phyloP scores from a whole-genome alignment of 805 yeast genomes.

The Sporopachydermia lactativora region DNA sequence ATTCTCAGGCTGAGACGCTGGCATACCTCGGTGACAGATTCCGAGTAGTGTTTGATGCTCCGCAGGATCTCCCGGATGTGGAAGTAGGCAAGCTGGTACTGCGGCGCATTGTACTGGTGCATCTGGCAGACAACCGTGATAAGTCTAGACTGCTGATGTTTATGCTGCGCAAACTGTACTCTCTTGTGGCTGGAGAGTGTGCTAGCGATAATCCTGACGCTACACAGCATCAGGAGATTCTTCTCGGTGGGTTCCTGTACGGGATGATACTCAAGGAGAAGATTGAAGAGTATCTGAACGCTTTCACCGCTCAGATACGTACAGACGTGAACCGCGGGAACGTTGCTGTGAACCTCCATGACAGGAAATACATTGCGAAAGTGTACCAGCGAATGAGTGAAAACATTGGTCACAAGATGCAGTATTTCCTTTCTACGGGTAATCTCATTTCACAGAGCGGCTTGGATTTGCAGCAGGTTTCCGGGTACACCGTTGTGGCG shows the following conservation, averaged over 20 bases:
- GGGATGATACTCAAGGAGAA: conserved; percentile 97
- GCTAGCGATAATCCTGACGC: conserved; percentile 98
- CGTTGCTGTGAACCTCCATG: conserved; percentile 64
- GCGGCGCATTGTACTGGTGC: conserved; percentile 77
- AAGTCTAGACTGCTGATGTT: conserved; percentile 80
- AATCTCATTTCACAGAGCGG: conserved; percentile 95
- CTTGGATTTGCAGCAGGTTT: conserved; percentile 91
- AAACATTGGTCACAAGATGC: conserved; percentile 88
- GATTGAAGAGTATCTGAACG: conserved; percentile 79
- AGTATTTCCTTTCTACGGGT: conserved; percentile 93
- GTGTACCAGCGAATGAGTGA: conserved; percentile 73
- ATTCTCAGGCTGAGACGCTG: conserved; percentile 77
- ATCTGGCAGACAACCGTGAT: conserved; percentile 57
- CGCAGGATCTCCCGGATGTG: conserved; percentile 76
- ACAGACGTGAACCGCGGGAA: conserved; percentile 69
- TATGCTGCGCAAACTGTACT: conserved; percentile 90
- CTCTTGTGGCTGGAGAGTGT: conserved; percentile 94
- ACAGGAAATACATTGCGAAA: conserved; percentile 68
- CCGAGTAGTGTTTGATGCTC: conserved; percentile 81
- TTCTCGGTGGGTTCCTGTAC: conserved; percentile 89
- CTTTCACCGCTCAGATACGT: conserved; percentile 58
- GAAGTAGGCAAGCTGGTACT: conserved; percentile 85
- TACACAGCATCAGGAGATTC: conserved; percentile 94
- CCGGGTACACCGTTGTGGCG: conserved; percentile 97
- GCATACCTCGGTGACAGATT: conserved; percentile 94